Conservation (phyloP, 352 stramenopile species). For the Pythium grandisporangium region DNA sequence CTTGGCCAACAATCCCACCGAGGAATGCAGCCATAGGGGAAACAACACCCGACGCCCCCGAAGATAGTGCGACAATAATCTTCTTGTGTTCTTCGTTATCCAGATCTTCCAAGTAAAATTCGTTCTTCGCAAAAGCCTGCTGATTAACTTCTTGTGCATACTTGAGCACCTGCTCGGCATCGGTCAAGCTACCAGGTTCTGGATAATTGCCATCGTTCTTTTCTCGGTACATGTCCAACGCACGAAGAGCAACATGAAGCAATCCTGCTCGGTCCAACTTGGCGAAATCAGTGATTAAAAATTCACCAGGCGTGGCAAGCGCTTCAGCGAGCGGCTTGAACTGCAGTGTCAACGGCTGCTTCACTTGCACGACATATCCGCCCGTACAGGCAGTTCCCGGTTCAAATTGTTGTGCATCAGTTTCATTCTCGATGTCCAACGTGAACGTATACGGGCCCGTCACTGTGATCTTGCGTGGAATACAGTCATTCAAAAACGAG, state of each 20-base stretch:
- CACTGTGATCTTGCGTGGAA: constrained; percentile 61
- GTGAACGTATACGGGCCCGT: constrained; percentile 97
- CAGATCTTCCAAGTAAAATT: constrained; percentile 52
- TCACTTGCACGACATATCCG: constrained; percentile 93
- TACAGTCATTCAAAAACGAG: constrained; percentile 73
- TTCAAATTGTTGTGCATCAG: constrained; percentile 61
- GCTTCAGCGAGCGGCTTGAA: constrained; percentile 89
- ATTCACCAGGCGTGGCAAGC: constrained; percentile 87
- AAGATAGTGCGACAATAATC: constrained; percentile 71
- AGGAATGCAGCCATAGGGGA: constrained; percentile 96
- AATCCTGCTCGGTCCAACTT: constrained; percentile 92
- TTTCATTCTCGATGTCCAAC: constrained; percentile 71
- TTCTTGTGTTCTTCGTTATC: constrained; percentile 63
- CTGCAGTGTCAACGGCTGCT: constrained; percentile 90
- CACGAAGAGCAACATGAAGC: constrained; percentile 88
- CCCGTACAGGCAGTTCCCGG: constrained; percentile 53
- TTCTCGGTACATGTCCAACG: constrained; percentile 77
- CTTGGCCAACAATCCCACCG: constrained; percentile 96
- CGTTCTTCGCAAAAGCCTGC: constrained; percentile 54
- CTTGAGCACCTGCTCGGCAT: constrained; percentile 84
- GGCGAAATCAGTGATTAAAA: constrained; percentile 97
- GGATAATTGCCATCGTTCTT: constrained; percentile 74
- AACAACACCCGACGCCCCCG: constrained; percentile 87
- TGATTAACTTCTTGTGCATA: constrained; percentile 69
- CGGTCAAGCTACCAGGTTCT: constrained; percentile 72